Evolutionary conservation across 257 asterid species (phyloP), one percentile per base, ranked within the genome.

Genomic region (Solanum medicagineum): DNA sequence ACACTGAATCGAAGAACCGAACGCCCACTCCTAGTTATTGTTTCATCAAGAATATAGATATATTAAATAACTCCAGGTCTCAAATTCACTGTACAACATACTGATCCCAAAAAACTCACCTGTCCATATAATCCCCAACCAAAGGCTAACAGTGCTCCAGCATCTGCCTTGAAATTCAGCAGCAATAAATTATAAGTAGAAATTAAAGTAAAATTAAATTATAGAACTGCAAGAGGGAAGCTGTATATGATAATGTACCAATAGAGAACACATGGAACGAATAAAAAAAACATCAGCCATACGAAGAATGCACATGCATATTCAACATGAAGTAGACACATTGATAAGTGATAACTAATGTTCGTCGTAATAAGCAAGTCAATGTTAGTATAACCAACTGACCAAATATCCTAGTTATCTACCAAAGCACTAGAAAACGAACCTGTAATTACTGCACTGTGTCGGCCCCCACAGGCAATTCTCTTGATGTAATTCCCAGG

Each of bases 111-210:
- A 84, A 85, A 47, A 45, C 90, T 90, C 86, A 97, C 99, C 95
- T 97, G 99, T 85, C 99, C 99, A 80, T 97, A 97, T 84, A 92
- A 88, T 89, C 99, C 99, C 99, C 99, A 97, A 81, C 99, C 99
- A 84, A 97, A 97, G 55, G 98, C 91, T 85, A 97, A 92, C 83
- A 97, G 53, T 42, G 98, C 97, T 66, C 99, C 99, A 79, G 98
- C 94, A 93, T 97, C 99, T 95, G 95, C 89, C 82, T 81, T 54
- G 74, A 87, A 74, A 86, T n/a, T 73, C 44, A 15, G 36, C 85
- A 86, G 69, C 63, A 74, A 51, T 2, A 53, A 73, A 47, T 47
- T 15, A 26, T 16, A 70, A 80, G 47, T 20, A 26, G 12, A 59
- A 19, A 55, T 29, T 56, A 80, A 6, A 13, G 53, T 65, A 42